phyloP scores from a whole-genome alignment of 1,139 yeast genomes.

The Nakaseomyces kungkrabaensis region DNA sequence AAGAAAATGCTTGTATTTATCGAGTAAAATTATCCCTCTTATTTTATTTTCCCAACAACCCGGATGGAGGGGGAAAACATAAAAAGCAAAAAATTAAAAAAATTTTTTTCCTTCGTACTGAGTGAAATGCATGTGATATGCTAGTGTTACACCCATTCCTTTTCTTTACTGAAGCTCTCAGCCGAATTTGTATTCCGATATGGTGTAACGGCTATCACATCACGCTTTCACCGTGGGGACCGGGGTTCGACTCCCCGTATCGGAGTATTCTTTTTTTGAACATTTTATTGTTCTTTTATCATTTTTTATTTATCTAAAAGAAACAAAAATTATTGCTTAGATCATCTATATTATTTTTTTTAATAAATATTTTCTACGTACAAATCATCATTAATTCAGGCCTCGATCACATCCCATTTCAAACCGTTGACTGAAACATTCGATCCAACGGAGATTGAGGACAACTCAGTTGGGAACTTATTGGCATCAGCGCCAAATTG shows the following conservation, averaged over 20 bases:
- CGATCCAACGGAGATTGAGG: constrained; percentile 17
- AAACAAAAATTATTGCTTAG: background rate
- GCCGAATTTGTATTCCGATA: background rate
- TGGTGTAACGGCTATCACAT: constrained; percentile 3
- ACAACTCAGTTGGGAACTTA: constrained; percentile 26
- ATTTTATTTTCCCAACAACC: background rate
- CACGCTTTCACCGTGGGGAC: constrained; percentile 3
- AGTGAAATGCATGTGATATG: background rate
- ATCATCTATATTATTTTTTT: background rate
- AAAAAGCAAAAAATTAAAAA: background rate
- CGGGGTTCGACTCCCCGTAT: constrained; percentile 3
- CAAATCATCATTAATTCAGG: constrained; percentile 5
- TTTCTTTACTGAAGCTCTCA: background rate
- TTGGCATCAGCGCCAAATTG: constrained; percentile 26
- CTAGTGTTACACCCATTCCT: background rate
- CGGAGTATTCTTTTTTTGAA: background rate
- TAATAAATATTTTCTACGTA: background rate
- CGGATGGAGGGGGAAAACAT: background rate
- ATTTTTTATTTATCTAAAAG: background rate
- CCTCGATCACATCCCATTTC: constrained; percentile 27
- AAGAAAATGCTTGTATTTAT: background rate
- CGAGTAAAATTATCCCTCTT: background rate
- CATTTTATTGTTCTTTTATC: too few relatives aligned
- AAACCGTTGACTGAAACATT: constrained; percentile 17
- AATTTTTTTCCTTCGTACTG: background rate